Conservation (phyloP, 257 asterid genomes). For the Przewalskia tangutica region DNA sequence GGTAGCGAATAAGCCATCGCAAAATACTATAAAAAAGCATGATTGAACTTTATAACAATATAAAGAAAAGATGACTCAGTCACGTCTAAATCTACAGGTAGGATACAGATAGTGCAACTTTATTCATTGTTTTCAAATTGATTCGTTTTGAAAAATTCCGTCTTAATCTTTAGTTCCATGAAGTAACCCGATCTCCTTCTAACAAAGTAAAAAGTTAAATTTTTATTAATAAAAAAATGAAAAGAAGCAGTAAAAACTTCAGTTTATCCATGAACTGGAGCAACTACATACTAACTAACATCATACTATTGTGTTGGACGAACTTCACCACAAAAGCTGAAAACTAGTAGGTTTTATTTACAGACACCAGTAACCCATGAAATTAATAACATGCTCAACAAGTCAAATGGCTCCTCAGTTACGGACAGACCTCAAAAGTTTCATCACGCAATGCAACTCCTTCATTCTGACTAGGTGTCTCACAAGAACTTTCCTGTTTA, state of each 20-base stretch:
- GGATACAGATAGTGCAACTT: not conserved
- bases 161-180: not conserved
- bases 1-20: too few relatives aligned
- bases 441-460: not conserved
- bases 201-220: not conserved
- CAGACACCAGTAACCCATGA: not conserved
- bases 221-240: not conserved
- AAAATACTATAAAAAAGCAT: too few relatives aligned
- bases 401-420: not conserved
- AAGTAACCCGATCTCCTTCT: not conserved
- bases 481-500: not conserved
- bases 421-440: slow-evolving; percentile 1
- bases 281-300: not conserved
- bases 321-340: not conserved
- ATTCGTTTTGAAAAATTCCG: not conserved
- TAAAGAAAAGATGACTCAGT: not conserved
- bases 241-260: not conserved
- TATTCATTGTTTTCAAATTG: not conserved
- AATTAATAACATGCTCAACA: not conserved
- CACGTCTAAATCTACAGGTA: not conserved
- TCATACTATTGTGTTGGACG: not conserved
- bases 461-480: not conserved
- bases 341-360: not conserved
- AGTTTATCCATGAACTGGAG: not conserved
- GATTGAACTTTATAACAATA: not conserved